Conservation (phyloP, 2,329 filamentous ascomycete species). For the Nemania diffusa region DNA sequence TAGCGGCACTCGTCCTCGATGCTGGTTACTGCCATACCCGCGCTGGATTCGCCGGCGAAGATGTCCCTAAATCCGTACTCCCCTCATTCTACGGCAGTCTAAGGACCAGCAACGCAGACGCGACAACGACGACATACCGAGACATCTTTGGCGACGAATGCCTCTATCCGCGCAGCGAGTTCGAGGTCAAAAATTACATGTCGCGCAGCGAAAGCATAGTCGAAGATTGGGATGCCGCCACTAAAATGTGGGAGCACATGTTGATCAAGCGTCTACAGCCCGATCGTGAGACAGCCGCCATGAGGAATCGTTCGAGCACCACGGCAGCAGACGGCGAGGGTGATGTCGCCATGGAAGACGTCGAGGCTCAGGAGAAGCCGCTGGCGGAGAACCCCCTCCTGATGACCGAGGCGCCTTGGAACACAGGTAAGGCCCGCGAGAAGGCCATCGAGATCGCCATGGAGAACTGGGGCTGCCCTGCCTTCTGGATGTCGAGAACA, state of each 20-base stretch:
- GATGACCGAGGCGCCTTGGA: conserved; percentile 96
- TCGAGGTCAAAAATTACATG: conserved; percentile 94
- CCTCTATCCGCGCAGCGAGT: conserved; percentile 77
- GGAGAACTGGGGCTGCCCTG: conserved; percentile 95
- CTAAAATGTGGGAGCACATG: conserved; percentile 91
- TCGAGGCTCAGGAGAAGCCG: conserved; percentile 76
- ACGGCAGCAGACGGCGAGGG: conserved; percentile 71
- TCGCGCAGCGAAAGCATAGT: conserved; percentile 82
- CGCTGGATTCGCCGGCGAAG: conserved; percentile 97
- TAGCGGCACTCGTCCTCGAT: conserved; percentile 95
- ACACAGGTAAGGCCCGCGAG: conserved; percentile 85
- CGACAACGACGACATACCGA: conserved; percentile 50
- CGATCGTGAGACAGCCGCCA: conserved; percentile 73
- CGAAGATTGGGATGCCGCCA: conserved; percentile 94
- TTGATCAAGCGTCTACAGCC: conserved; percentile 90
- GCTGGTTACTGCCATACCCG: conserved; percentile 91
- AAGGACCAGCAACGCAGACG: conserved; percentile 59
- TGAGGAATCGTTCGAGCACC: conserved; percentile 83
- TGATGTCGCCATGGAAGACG: conserved; percentile 68
- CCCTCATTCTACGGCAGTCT: conserved; percentile 86
- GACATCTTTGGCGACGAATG: conserved; percentile 90
- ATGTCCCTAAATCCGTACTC: conserved; percentile 92
- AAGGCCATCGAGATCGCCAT: conserved; percentile 96
- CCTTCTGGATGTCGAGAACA: conserved; percentile 91
- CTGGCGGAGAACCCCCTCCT: conserved; percentile 90